Percentiles rank a stretch among this genome's conserved stretches.
These are phyloP conservation scores for Fusarium anguioides DNA, from an alignment of 2,329 filamentous ascomycete genomes.

Conservation along the genomic window DNA sequence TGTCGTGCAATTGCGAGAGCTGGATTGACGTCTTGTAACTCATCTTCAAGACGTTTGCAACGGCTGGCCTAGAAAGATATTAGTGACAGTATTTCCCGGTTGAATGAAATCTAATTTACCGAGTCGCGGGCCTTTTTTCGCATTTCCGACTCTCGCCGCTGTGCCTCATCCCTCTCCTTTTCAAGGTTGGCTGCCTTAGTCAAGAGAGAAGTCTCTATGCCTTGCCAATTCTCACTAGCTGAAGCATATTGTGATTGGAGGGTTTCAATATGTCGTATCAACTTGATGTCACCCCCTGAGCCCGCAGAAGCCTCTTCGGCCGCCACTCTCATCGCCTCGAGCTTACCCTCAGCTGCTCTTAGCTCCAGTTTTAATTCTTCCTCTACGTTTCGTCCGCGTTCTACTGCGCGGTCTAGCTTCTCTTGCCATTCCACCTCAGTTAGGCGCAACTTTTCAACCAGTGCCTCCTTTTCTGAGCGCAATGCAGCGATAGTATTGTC, in stretches of 20 bases:
- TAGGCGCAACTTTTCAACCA: constrained; percentile 74
- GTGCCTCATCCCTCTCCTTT: constrained; percentile 89
- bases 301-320: constrained; percentile 92
- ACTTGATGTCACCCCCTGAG: constrained; percentile 83
- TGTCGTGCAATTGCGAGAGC: constrained; percentile 72
- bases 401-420: constrained; percentile 76
- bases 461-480: constrained; percentile 81
- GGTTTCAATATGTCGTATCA: constrained; percentile 93
- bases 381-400: constrained; percentile 75
- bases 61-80: constrained; percentile 64
- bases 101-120: constrained; percentile 61
- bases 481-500: constrained; percentile 72
- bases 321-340: constrained; percentile 85
- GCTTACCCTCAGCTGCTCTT: constrained; percentile 83
- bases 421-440: constrained; percentile 79
- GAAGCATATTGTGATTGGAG: constrained; percentile 94
- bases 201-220: constrained; percentile 88
- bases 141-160: constrained; percentile 85
- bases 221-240: constrained; percentile 97
- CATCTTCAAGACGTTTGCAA: constrained; percentile 79
- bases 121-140: constrained; percentile 89
- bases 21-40: constrained; percentile 77
- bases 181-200: constrained; percentile 82
- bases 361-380: constrained; percentile 83
- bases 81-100: constrained; percentile 1